Base-by-base conservation (phyloP, 1,139 yeast genomes). In the Protomyces macrosporus region DNA sequence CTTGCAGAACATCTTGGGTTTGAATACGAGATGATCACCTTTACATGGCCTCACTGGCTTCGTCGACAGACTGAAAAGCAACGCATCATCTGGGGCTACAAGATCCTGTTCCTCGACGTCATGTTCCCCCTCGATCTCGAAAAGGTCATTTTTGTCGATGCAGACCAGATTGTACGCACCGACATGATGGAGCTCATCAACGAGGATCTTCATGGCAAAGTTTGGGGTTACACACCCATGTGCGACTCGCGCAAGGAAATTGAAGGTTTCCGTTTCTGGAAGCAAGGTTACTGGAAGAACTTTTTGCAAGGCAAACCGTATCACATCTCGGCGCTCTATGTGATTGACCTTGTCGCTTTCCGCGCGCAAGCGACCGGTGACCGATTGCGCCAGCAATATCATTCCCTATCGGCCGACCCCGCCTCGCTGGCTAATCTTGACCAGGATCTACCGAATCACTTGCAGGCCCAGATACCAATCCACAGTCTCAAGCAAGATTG, bases 31-130 rank as follows among this genome's bases (percentile, higher is more conserved):
- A 75, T 88, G 54, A 79, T 93, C 23, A 83, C 87, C 1, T 93
- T 88, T 74, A 86, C 87, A 69, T 93, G 98, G 98, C 98, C 98
- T 9, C 75, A 78, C 33, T 93, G 97, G 95, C 77, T 93, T 36
- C 80, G 95, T 55, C 80, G 79, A 1, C 98, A 93, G 74, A 74
- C 85, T 39, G 90, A 86, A 69, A 84, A 84, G 72, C 90, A 87
- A 71, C 80, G 97, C 67, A 83, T 85, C 2, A 84, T 90, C 60
- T 89, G 96, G 91, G 96, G 93, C 1, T 88, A 87, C 72, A 91
- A 91, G 73, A 86, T 90, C 52, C 76, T 93, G 60, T 90, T 93
- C 69, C 76, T 90, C 67, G 98, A 93, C 75, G 91, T 88, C 0
- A 73, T 93, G 61, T 90, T 93, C 74, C 98, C 98, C 0, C 85